phyloP scores from a whole-genome alignment of 176 grass and related monocot genomes.

The Otatea glauca region DNA sequence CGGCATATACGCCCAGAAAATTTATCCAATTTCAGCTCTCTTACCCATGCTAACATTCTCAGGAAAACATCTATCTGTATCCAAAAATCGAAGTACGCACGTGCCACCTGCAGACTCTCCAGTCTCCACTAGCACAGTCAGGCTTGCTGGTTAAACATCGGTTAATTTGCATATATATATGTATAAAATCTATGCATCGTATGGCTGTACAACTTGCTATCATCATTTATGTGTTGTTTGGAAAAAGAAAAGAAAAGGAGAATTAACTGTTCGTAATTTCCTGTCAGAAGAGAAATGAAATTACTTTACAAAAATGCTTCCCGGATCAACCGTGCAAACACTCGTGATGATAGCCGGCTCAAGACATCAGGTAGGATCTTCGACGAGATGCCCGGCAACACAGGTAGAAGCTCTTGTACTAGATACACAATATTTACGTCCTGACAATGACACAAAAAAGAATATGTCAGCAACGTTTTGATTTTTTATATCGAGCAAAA shows the following conservation, averaged over 20 bases:
- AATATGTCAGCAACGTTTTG: conserved; percentile 26
- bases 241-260: conserved; percentile 3
- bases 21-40: background rate
- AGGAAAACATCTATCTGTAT: background rate
- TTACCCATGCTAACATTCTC: background rate
- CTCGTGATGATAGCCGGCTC: conserved; percentile 74
- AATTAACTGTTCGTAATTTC: conserved; percentile 27
- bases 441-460: conserved; percentile 42
- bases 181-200: too few relatives aligned
- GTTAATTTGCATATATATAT: too few relatives aligned
- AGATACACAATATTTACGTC: conserved; percentile 63
- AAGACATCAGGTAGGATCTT: conserved; percentile 84
- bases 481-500: background rate
- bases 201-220: conserved; percentile 46
- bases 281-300: conserved; percentile 25
- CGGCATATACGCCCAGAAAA: background rate
- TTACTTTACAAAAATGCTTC: conserved; percentile 76
- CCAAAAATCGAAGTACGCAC: background rate
- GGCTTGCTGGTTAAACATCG: too few relatives aligned
- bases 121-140: background rate
- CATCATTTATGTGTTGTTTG: conserved; percentile 8
- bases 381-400: conserved; percentile 84
- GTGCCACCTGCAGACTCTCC: background rate
- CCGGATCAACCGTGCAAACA: conserved; percentile 78
- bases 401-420: conserved; percentile 81